Conservation (phyloP, 345 rosid genomes). For the Linum usitatissimum region DNA sequence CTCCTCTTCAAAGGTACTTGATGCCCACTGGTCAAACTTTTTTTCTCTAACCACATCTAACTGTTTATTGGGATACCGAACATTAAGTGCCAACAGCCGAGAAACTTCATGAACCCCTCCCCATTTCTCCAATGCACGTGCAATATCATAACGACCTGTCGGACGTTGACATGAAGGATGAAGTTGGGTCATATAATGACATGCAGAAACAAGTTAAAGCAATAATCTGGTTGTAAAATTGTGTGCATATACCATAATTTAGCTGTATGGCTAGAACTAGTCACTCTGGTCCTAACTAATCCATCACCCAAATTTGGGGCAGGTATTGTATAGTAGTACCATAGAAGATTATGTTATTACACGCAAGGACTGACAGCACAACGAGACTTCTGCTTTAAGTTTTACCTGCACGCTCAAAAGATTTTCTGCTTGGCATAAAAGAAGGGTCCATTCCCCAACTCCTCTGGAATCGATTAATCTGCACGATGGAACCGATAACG, state of each 20-base stretch:
- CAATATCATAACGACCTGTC: constrained; percentile 88
- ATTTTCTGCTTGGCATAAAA: constrained; percentile 90
- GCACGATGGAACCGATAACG: not conserved
- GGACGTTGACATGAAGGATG: not conserved
- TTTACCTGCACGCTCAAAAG: constrained; percentile 93
- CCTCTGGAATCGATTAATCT: constrained; percentile 68
- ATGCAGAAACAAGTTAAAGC: not conserved
- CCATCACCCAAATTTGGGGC: no score
- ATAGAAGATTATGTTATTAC: no score
- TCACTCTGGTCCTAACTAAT: no score
- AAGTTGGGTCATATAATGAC: not conserved
- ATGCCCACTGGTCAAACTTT: constrained; percentile 22
- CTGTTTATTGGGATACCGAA: constrained; percentile 63
- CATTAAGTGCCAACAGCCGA: constrained; percentile 60
- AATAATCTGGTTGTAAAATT: no score
- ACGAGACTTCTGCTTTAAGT: not conserved
- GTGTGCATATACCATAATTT: no score
- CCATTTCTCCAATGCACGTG: constrained; percentile 94
- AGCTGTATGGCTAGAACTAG: no score
- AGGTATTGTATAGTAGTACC: no score
- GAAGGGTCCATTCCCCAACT: constrained; percentile 96
- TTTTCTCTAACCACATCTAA: constrained; percentile 31
- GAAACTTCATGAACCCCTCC: constrained; percentile 87
- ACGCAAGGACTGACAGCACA: no score
- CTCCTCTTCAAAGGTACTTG: constrained; percentile 19